Evolutionary conservation across 371 early-diverging fungal genomes (phyloP).

Genomic region (Apophysomyces ossiformis): DNA sequence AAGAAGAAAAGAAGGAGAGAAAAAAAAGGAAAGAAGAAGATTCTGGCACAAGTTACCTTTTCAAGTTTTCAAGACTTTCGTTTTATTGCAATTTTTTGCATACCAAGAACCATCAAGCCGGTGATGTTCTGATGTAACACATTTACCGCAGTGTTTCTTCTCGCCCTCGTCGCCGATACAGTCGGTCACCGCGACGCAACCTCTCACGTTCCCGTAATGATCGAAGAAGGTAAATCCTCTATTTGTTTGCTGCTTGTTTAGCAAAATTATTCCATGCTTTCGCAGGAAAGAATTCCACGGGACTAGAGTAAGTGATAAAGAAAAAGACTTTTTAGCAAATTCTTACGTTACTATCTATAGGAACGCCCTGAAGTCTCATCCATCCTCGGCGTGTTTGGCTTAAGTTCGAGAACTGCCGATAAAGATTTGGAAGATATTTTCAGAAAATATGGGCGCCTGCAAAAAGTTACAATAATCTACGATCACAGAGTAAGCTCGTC

Average conservation of each 20-base stretch:
- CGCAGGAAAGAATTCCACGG: conserved; percentile 52
- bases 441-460: conserved; percentile 65
- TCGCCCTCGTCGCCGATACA: conserved; percentile 37
- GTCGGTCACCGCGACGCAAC: conserved; percentile 32
- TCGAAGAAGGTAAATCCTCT: conserved; percentile 22
- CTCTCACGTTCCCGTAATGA: not conserved
- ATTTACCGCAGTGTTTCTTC: conserved; percentile 21
- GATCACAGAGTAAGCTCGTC: conserved; percentile 56
- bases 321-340: not conserved
- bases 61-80: conserved; percentile 15
- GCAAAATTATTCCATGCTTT: conserved; percentile 1
- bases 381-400: conserved; percentile 84
- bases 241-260: not conserved
- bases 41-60: not conserved
- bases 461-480: conserved; percentile 64
- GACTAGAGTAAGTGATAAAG: conserved; percentile 35
- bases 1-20: conserved; percentile 11
- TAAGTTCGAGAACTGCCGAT: conserved; percentile 73
- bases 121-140: conserved; percentile 15
- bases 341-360: conserved; percentile 8
- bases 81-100: conserved; percentile 8
- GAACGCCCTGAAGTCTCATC: conserved; percentile 54
- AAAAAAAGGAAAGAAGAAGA: conserved; percentile 8
- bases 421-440: conserved; percentile 72
- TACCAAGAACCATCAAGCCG: conserved; percentile 5